Evolutionary conservation across 345 rosid species (phyloP).

Genomic region (Eutrema japonicum): DNA sequence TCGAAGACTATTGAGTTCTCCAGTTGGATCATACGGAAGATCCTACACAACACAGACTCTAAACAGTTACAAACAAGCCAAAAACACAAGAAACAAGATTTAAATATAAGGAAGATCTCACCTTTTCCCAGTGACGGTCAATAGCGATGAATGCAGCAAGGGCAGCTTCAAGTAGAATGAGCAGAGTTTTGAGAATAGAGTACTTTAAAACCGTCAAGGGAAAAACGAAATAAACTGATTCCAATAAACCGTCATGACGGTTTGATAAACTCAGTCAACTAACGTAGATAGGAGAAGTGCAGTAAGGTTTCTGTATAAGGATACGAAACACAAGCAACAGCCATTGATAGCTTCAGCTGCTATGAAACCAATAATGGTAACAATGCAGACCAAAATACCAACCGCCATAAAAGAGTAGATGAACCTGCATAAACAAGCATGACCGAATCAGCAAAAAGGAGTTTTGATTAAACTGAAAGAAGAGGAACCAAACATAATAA

Average conservation of each 20-base stretch:
- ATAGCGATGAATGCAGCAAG: slow-evolving; percentile 78
- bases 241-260: background rate
- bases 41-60: slow-evolving; percentile 50
- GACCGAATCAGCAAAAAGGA: background rate
- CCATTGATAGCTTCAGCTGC: slow-evolving; percentile 87
- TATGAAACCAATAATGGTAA: slow-evolving; percentile 80
- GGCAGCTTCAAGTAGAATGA: slow-evolving; percentile 74
- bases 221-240: slow-evolving; percentile 6
- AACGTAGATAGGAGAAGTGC: background rate
- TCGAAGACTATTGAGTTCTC: slow-evolving; percentile 72
- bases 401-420: slow-evolving; percentile 92
- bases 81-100: slow-evolving; percentile 14
- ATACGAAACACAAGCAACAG: slow-evolving; percentile 96
- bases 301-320: slow-evolving; percentile 47
- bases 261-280: background rate
- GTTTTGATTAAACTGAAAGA: background rate
- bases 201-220: slow-evolving; percentile 55
- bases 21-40: slow-evolving; percentile 91
- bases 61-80: slow-evolving; percentile 16
- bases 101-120: slow-evolving; percentile 30
- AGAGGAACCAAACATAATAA: slow-evolving; percentile 15
- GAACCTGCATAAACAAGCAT: slow-evolving; percentile 67
- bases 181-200: slow-evolving; percentile 61
- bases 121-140: slow-evolving; percentile 85
- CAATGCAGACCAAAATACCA: slow-evolving; percentile 73